Base-by-base conservation (phyloP, 352 stramenopile genomes). In the Phytophthora hibernalis region DNA sequence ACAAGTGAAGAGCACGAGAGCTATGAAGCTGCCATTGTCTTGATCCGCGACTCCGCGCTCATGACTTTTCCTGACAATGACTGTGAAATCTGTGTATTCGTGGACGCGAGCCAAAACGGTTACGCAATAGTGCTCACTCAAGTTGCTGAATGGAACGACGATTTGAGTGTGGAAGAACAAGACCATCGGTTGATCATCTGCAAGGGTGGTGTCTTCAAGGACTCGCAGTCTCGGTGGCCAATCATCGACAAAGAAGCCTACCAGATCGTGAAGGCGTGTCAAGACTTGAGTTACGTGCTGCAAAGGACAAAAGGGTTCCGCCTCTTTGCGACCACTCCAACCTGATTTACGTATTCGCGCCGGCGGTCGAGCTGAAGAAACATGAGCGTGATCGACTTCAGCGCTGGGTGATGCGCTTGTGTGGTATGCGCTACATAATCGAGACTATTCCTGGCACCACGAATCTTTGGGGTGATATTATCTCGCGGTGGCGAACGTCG, bases 171-270 rank as follows among this genome's bases (percentile, higher is more conserved):
- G 3, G 37, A 50, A 1, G 16, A 57, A 12, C 47, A 58, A 37
- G 12, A 44, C 0, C 47, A 65, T 16, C 6, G 38, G 5, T 3
- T 58, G 3, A 26, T 65, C 10, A 8, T 58, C 5, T 58, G 57
- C n/a, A 48, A 65, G 10, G 57, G 47, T 12, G 48, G 37, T 13
- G 12, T 35, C 8, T 65, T 58, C 15, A 33, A 18, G 35, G 21
- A 49, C 22, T 40, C 21, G 5, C 10, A 55, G 8, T 12, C 50
- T 0, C 28, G 47, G 18, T 58, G 48, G 47, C 37, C 22, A 22
- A 65, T 50, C 21, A 18, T 50, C 13, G 43, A 50, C 4, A 52
- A 65, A 30, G 24, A 64, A n/a, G 44, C 33, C 1, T 64, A 37
- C 6, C 54, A 20, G 1, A 45, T 42, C 16, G 21, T 51, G 2